These are phyloP conservation scores for Toxicodendron radicans DNA, from an alignment of 345 rosid genomes.

Conservation along the genomic window DNA sequence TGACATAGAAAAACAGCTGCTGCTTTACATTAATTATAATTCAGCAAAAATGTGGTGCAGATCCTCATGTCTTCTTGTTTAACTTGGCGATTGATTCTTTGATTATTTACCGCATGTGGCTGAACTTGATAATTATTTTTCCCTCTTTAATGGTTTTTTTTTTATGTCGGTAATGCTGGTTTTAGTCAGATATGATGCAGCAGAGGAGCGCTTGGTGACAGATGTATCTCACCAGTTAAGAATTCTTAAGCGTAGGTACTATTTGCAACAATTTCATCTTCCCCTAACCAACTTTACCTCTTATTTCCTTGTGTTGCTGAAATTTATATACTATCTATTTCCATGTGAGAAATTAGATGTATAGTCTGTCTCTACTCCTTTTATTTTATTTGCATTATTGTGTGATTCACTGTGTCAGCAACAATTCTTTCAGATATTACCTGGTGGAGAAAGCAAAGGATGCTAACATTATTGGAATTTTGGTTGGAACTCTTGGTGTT, in stretches of 20 bases:
- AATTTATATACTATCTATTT: background rate
- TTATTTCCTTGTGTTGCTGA: background rate
- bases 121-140: background rate
- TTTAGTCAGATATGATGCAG: constrained; percentile 91
- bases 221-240: constrained; percentile 76
- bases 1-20: background rate
- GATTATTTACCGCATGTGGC: background rate
- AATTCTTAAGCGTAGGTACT: constrained; percentile 84
- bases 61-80: background rate
- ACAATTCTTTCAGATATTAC: constrained; percentile 64
- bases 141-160: background rate
- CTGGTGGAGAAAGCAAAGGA: constrained; percentile 97
- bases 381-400: background rate
- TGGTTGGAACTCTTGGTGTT: constrained; percentile 97
- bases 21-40: background rate
- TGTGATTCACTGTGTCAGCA: background rate
- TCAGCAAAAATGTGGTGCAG: background rate
- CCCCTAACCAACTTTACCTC: background rate
- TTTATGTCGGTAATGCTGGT: constrained; percentile 28
- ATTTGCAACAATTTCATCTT: constrained; percentile 13
- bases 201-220: constrained; percentile 54
- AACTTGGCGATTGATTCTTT: background rate
- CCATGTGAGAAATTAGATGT: too few relatives aligned
- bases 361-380: background rate
- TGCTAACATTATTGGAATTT: constrained; percentile 85